Percentiles rank a stretch among this genome's conserved stretches.
Conservation (phyloP, 1,284 basidiomycete species). For the Austroboletus niveus region DNA sequence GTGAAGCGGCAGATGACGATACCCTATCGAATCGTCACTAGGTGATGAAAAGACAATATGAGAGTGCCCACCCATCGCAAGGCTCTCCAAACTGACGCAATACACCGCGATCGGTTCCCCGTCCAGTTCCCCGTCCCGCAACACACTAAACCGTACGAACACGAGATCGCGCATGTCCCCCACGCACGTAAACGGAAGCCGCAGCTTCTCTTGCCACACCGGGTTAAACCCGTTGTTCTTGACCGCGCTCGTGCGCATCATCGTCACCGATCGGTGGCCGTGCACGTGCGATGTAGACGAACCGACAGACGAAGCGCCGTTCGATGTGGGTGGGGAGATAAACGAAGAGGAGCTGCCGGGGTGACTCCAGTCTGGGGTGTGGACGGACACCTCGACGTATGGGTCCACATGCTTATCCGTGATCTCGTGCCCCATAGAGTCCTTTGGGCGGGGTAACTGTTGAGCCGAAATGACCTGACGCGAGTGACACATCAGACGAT, state of each 20-base stretch:
- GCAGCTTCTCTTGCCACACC: constrained; percentile 75
- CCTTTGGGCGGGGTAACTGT: constrained; percentile 79
- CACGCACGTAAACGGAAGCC: constrained; percentile 70
- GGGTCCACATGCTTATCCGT: constrained; percentile 66
- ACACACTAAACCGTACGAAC: constrained; percentile 78
- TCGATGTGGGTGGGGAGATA: constrained; percentile 16
- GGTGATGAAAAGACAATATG: neutral
- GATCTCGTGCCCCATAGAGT: constrained; percentile 61
- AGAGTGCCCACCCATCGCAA: constrained; percentile 62
- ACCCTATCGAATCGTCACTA: constrained; percentile 49
- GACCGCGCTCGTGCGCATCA: constrained; percentile 58
- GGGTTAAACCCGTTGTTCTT: constrained; percentile 91
- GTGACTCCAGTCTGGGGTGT: constrained; percentile 68
- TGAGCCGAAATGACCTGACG: constrained; percentile 86
- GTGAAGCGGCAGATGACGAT: constrained; percentile 83
- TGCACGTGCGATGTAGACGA: constrained; percentile 1
- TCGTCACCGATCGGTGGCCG: constrained; percentile 41
- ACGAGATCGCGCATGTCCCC: constrained; percentile 79
- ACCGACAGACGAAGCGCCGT: neutral
- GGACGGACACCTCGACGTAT: constrained; percentile 75
- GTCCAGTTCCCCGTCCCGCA: constrained; percentile 58
- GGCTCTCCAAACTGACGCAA: constrained; percentile 64
- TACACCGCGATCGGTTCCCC: constrained; percentile 71
- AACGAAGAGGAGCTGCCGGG: constrained; percentile 3
- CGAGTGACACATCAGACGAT: neutral